Evolutionary conservation across 208 protist genomes (phyloP).

Genomic region (Polymyxa betae): DNA sequence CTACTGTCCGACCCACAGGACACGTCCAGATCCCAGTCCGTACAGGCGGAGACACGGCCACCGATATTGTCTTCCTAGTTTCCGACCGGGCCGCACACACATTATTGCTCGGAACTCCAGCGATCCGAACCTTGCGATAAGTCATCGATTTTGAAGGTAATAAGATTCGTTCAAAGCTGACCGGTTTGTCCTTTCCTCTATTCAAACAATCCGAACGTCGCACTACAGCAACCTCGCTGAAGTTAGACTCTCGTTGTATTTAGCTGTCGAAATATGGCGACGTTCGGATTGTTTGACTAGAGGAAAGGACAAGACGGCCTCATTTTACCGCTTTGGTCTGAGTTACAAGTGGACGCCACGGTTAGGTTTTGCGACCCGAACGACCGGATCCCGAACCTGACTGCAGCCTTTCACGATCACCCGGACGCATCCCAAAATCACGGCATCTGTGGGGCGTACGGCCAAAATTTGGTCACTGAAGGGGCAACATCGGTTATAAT

Average conservation of each 20-base stretch:
- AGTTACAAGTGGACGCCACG: too few relatives aligned
- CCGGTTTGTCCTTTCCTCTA: background rate
- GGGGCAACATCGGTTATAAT: too few relatives aligned
- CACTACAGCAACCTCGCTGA: background rate
- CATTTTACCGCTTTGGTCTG: too few relatives aligned
- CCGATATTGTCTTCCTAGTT: background rate
- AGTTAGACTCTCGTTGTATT: too few relatives aligned
- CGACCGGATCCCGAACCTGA: too few relatives aligned
- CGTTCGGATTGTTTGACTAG: background rate
- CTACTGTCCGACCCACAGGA: background rate
- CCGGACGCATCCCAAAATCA: too few relatives aligned
- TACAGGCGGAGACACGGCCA: background rate
- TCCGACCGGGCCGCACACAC: too few relatives aligned
- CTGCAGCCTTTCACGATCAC: too few relatives aligned
- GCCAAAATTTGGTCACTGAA: too few relatives aligned
- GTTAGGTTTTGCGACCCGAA: too few relatives aligned
- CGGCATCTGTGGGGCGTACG: too few relatives aligned
- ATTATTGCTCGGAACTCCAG: background rate
- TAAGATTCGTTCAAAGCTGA: too few relatives aligned
- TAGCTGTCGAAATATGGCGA: background rate
- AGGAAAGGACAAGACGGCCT: background rate
- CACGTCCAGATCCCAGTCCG: background rate
- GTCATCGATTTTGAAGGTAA: background rate
- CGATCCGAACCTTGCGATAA: background rate
- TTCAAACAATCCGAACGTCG: background rate